Conservation (phyloP, 768 basidiomycete species). For the Asterophora lycoperdoides region DNA sequence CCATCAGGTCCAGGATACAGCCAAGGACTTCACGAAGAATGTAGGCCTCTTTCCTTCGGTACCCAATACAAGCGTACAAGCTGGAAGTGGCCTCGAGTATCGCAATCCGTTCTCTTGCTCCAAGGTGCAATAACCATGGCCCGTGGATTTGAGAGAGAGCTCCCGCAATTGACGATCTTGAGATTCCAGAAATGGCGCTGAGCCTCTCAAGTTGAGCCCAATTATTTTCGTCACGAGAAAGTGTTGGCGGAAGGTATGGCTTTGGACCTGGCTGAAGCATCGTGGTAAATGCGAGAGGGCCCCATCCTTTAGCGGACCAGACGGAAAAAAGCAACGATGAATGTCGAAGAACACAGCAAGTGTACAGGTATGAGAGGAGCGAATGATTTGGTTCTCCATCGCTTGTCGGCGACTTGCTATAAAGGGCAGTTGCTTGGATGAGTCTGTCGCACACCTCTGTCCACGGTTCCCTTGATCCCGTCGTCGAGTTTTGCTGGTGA, state of each 20-base stretch:
- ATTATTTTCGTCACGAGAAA: slow-evolving; percentile 43
- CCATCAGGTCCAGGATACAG: slow-evolving; percentile 78
- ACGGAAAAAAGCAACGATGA: slow-evolving; percentile 70
- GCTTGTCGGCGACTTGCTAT: slow-evolving; percentile 52
- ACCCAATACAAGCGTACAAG: slow-evolving; percentile 77
- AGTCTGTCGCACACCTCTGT: slow-evolving; percentile 70
- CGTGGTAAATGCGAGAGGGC: slow-evolving; percentile 67
- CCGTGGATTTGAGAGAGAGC: slow-evolving; percentile 75
- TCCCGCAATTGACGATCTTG: slow-evolving; percentile 61
- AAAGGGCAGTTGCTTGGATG: slow-evolving; percentile 57
- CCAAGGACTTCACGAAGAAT: slow-evolving; percentile 83
- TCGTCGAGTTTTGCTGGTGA: slow-evolving; percentile 51
- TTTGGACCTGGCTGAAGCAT: slow-evolving; percentile 66
- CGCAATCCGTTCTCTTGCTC: slow-evolving; percentile 67
- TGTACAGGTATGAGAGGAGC: slow-evolving; percentile 66
- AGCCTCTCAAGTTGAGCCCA: slow-evolving; percentile 61
- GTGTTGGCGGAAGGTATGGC: slow-evolving; percentile 56
- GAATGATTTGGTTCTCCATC: slow-evolving; percentile 57
- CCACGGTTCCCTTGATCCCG: slow-evolving; percentile 66
- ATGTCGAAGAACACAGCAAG: slow-evolving; percentile 66
- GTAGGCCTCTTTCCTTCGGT: slow-evolving; percentile 84
- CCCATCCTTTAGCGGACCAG: slow-evolving; percentile 89
- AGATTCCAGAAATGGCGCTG: slow-evolving; percentile 63
- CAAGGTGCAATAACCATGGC: slow-evolving; percentile 82
- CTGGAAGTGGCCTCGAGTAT: slow-evolving; percentile 68